These are phyloP conservation scores for Tuber umbilicatum DNA, from an alignment of 495 filamentous ascomycete species.

Conservation along the genomic window DNA sequence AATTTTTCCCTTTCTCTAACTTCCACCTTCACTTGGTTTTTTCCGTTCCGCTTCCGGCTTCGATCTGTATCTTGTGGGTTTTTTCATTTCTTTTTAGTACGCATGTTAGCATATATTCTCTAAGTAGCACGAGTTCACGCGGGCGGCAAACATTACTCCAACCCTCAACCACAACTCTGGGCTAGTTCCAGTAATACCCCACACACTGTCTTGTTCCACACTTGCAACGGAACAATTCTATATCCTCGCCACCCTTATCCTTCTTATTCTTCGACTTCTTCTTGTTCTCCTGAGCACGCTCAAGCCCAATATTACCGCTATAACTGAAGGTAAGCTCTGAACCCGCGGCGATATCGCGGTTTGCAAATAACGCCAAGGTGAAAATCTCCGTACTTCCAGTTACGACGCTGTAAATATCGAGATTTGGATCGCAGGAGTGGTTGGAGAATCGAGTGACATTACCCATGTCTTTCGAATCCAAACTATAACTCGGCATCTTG, in stretches of 20 bases:
- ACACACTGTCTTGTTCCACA: neutral
- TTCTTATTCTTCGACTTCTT: neutral
- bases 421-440: neutral
- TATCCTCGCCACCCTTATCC: neutral
- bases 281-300: neutral
- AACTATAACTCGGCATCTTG: neutral
- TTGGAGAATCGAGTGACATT: neutral
- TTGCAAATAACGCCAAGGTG: neutral
- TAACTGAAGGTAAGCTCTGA: neutral
- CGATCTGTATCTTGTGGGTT: neutral
- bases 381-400: neutral
- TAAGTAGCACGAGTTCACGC: neutral
- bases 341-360: neutral
- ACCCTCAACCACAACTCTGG: neutral
- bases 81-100: neutral
- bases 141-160: neutral
- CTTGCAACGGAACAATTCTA: neutral
- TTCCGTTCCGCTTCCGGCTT: neutral
- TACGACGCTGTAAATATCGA: conserved; percentile 1
- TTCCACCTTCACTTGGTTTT: neutral
- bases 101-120: neutral
- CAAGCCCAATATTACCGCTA: neutral
- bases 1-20: too few relatives aligned
- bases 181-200: neutral
- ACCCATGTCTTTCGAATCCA: neutral